phyloP scores from a whole-genome alignment of 1,284 basidiomycete genomes.

The Cryptococcus floricola region DNA sequence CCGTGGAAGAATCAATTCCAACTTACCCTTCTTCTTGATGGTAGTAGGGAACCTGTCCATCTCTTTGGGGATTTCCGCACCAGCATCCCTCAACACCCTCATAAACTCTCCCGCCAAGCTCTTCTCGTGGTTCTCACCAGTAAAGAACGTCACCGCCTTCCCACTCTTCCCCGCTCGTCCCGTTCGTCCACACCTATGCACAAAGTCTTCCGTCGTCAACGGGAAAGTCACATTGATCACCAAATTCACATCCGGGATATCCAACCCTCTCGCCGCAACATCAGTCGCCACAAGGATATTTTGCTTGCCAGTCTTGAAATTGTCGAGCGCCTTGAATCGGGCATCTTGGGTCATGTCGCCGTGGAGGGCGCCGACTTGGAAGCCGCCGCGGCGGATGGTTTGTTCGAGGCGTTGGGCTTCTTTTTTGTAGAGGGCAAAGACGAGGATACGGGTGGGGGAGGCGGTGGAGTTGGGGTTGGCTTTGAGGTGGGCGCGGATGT shows the following conservation, averaged over 20 bases:
- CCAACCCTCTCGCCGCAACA: constrained; percentile 91
- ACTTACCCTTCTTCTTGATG: constrained; percentile 84
- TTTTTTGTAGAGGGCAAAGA: constrained; percentile 98
- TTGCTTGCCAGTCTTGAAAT: constrained; percentile 81
- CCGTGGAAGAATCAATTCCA: neutral
- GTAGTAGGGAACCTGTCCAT: constrained; percentile 91
- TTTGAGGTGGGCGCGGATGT: constrained; percentile 64
- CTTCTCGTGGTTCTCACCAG: constrained; percentile 77
- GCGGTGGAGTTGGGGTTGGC: constrained; percentile 42
- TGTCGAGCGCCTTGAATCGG: constrained; percentile 79
- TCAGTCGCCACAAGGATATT: constrained; percentile 93
- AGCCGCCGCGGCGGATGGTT: constrained; percentile 73
- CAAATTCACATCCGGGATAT: constrained; percentile 91
- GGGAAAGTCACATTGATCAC: constrained; percentile 98
- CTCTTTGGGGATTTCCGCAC: constrained; percentile 64
- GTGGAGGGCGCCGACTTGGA: constrained; percentile 81
- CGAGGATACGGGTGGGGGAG: constrained; percentile 67
- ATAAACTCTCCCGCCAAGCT: constrained; percentile 92
- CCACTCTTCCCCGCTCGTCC: constrained; percentile 88
- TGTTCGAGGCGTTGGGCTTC: constrained; percentile 86
- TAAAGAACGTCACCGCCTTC: constrained; percentile 96
- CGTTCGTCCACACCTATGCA: constrained; percentile 95
- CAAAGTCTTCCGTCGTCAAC: constrained; percentile 82
- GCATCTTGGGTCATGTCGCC: constrained; percentile 88
- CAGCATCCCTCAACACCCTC: constrained; percentile 82